Evolutionary conservation across 1,284 basidiomycete species (phyloP).

Genomic region (Volvariella volvacea): DNA sequence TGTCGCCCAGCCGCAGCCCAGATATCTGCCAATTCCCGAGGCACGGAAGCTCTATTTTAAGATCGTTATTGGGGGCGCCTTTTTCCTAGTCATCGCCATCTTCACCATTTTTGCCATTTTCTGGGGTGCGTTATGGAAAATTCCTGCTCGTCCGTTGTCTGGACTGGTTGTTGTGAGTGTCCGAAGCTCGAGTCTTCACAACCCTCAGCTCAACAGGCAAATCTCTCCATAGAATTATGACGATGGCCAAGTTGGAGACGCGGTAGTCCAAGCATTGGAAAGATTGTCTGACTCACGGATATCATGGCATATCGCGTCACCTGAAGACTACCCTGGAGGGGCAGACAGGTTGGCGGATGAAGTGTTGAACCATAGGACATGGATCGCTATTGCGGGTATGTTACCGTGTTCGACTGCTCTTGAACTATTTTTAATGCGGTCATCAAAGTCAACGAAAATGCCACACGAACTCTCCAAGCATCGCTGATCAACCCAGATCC

Average conservation of each 20-base stretch:
- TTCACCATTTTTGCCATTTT: slow-evolving; percentile 41
- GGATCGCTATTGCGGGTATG: slow-evolving; percentile 35
- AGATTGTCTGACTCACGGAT: slow-evolving; percentile 21
- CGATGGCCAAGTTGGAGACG: slow-evolving; percentile 34
- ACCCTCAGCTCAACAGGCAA: background rate
- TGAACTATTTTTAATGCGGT: background rate
- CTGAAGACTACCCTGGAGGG: slow-evolving; percentile 36
- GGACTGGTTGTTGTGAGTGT: slow-evolving; percentile 37
- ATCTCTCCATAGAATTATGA: slow-evolving; percentile 42
- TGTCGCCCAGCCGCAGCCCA: too few relatives aligned
- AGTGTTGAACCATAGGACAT: slow-evolving; percentile 31
- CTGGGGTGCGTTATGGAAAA: slow-evolving; percentile 43
- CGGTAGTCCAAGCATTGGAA: slow-evolving; percentile 26
- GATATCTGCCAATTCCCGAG: too few relatives aligned
- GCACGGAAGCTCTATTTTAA: too few relatives aligned
- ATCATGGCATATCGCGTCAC: slow-evolving; percentile 31
- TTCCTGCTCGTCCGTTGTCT: slow-evolving; percentile 26
- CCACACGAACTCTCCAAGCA: slow-evolving; percentile 23
- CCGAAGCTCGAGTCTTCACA: background rate
- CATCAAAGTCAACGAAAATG: slow-evolving; percentile 30
- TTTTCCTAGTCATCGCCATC: slow-evolving; percentile 24
- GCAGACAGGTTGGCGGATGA: slow-evolving; percentile 23
- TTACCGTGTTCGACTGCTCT: background rate
- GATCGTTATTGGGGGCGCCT: background rate
- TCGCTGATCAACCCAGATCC: slow-evolving; percentile 20